Percentiles rank a stretch among this genome's conserved stretches.
These are phyloP conservation scores for Venturia asperata DNA, from an alignment of 2,329 filamentous ascomycete species.

Conservation along the genomic window DNA sequence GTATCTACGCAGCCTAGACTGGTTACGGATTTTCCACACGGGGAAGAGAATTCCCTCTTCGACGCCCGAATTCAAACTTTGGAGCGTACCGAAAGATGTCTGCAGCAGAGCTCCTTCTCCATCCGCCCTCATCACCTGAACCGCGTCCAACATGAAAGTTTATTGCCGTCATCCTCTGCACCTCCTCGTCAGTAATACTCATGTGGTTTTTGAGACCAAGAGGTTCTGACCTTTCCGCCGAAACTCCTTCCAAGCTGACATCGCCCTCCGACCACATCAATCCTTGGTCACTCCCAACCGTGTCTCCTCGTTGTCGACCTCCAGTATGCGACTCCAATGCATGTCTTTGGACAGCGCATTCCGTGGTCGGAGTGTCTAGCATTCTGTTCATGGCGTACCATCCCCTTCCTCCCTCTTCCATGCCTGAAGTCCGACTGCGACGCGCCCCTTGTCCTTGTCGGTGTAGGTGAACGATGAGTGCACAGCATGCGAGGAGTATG, in stretches of 20 bases:
- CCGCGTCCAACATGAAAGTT: not conserved
- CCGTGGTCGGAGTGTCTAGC: not conserved
- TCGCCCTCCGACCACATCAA: not conserved
- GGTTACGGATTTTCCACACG: not conserved
- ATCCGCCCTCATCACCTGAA: not conserved
- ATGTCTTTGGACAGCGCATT: not conserved
- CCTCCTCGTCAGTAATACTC: not conserved
- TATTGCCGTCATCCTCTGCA: not conserved
- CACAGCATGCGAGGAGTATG: conserved; percentile 1
- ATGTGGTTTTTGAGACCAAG: not conserved
- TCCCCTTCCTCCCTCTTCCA: not conserved
- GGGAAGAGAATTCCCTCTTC: not conserved
- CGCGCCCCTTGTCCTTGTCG: not conserved
- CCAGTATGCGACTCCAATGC: not conserved
- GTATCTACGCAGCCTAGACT: not conserved
- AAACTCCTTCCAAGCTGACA: not conserved
- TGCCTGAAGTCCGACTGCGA: not conserved
- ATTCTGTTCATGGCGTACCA: not conserved
- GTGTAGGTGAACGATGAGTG: conserved; percentile 1
- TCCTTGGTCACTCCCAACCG: not conserved
- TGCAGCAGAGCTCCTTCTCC: conserved; percentile 1
- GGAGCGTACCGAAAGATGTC: not conserved
- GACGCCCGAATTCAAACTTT: not conserved
- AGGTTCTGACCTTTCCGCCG: not conserved
- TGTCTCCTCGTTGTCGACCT: not conserved